These are phyloP conservation scores for Elsinoe fawcettii DNA, from an alignment of 2,329 filamentous ascomycete species.

Conservation along the genomic window DNA sequence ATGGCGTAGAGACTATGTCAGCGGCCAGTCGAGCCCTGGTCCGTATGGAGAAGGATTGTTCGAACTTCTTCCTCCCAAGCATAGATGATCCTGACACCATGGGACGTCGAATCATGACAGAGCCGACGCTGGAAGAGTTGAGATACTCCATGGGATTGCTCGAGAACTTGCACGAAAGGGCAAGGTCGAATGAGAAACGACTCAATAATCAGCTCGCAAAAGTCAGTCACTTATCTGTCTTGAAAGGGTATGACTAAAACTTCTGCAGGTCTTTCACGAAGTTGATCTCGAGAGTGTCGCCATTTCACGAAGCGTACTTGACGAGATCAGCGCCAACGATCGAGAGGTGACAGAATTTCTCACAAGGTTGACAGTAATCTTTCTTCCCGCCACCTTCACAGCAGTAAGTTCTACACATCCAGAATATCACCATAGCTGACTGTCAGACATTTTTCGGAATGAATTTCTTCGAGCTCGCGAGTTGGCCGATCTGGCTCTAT, in stretches of 20 bases:
- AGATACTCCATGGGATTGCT: background rate
- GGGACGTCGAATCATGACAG: background rate
- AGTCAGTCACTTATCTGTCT: no score
- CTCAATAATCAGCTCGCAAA: background rate
- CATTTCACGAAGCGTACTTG: background rate
- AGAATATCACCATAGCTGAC: background rate
- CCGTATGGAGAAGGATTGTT: background rate
- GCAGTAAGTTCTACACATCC: background rate
- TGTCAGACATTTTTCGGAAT: constrained; percentile 5
- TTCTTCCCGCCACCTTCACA: constrained; percentile 3
- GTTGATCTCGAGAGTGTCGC: constrained; percentile 4
- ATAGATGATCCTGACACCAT: background rate
- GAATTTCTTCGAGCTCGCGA: background rate
- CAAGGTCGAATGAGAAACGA: background rate
- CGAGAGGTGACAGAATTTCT: constrained; percentile 6
- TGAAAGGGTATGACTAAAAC: no score
- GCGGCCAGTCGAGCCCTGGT: background rate
- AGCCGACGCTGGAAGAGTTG: background rate
- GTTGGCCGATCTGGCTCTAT: background rate
- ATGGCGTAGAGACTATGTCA: constrained; percentile 1
- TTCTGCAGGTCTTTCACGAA: background rate
- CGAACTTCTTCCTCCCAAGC: background rate
- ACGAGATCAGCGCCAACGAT: background rate
- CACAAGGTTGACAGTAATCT: background rate
- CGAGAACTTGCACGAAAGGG: background rate